phyloP scores from a whole-genome alignment of 2,329 filamentous ascomycete genomes.

The Nectriaceae sp. region DNA sequence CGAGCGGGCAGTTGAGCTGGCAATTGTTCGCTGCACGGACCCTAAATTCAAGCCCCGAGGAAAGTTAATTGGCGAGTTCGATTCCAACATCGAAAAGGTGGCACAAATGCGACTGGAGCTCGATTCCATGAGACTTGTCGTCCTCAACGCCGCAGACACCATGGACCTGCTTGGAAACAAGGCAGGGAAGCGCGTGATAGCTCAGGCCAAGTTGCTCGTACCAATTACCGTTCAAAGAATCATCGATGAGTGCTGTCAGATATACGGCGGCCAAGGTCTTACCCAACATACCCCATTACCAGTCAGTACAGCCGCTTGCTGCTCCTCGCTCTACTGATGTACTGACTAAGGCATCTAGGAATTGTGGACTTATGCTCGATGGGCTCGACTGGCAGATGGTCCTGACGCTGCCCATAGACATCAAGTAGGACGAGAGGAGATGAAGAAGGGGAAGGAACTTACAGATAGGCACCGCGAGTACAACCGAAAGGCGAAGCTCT shows the following conservation, averaged over 20 bases:
- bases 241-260: slow-evolving; percentile 89
- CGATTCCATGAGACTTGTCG: slow-evolving; percentile 78
- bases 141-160: slow-evolving; percentile 85
- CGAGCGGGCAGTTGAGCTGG: background rate
- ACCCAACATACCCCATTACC: slow-evolving; percentile 85
- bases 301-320: too few species aligned
- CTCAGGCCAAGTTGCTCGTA: slow-evolving; percentile 85
- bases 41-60: background rate
- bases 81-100: slow-evolving; percentile 83
- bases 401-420: slow-evolving; percentile 86
- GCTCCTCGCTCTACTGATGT: too few species aligned
- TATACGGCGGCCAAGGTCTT: slow-evolving; percentile 82
- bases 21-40: background rate
- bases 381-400: slow-evolving; percentile 79
- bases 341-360: too few species aligned
- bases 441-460: slow-evolving; percentile 61
- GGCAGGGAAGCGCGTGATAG: slow-evolving; percentile 81
- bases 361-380: slow-evolving; percentile 75
- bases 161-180: slow-evolving; percentile 86
- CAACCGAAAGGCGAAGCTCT: slow-evolving; percentile 58
- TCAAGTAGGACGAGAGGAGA: slow-evolving; percentile 75
- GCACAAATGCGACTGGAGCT: slow-evolving; percentile 86
- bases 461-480: slow-evolving; percentile 62
- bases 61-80: slow-evolving; percentile 62
- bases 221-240: slow-evolving; percentile 75